Evolutionary conservation across 1,139 yeast genomes (phyloP).

Genomic region (Diutina rugosa): DNA sequence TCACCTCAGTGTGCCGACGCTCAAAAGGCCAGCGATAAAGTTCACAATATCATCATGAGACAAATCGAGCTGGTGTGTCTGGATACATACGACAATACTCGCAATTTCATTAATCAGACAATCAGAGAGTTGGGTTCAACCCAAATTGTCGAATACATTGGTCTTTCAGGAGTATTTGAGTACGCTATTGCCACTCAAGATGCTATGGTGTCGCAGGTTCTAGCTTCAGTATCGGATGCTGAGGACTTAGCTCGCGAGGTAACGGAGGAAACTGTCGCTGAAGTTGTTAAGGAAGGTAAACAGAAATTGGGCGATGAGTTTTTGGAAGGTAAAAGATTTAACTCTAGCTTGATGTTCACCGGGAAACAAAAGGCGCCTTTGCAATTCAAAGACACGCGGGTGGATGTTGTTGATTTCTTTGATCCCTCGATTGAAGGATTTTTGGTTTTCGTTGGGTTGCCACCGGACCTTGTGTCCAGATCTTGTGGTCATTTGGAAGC

Average conservation of each 20-base stretch:
- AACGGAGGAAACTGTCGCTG: conserved; percentile 48
- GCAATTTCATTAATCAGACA: conserved; percentile 36
- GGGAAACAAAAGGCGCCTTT: conserved; percentile 21
- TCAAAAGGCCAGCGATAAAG: conserved; percentile 35
- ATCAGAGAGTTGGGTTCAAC: conserved; percentile 45
- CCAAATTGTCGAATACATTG: conserved; percentile 44
- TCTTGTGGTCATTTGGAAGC: conserved; percentile 18
- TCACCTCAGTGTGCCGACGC: conserved; percentile 53
- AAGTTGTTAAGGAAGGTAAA: conserved; percentile 54
- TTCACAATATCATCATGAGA: conserved; percentile 47
- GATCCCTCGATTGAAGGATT: conserved; percentile 62
- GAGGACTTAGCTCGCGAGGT: conserved; percentile 55
- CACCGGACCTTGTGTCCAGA: conserved; percentile 16
- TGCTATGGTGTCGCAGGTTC: conserved; percentile 50
- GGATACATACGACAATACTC: conserved; percentile 49
- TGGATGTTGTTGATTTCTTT: conserved; percentile 59
- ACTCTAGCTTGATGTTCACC: conserved; percentile 74
- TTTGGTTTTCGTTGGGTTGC: conserved; percentile 28
- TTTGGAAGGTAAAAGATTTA: conserved; percentile 54
- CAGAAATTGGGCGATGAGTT: conserved; percentile 44
- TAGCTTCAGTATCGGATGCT: conserved; percentile 48
- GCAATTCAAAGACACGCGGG: conserved; percentile 32
- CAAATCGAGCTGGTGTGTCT: conserved; percentile 51
- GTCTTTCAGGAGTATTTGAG: conserved; percentile 52
- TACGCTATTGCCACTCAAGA: conserved; percentile 63